Base-by-base conservation (phyloP, 345 rosid genomes). In the Clausena lansium region DNA sequence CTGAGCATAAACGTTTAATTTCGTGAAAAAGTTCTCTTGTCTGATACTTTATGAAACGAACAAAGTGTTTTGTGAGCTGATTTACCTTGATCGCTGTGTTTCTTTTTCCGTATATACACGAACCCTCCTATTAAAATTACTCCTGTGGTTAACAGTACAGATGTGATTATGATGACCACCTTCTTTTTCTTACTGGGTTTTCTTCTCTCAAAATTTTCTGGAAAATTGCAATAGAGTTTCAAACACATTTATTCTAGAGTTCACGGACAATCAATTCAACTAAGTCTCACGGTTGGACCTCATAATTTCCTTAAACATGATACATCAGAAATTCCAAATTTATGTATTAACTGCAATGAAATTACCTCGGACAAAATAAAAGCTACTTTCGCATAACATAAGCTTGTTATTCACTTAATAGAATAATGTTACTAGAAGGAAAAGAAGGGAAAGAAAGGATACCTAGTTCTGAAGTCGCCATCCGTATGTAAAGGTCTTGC, bases 391-490 rank as follows among this genome's bases (percentile, higher is more conserved):
- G 13, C 50, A 45, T 2, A 45, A 13, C 17, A 45, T 45, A 45
- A 11, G 50, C 5, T 11, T 45, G 50, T 45, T 45, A 45, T 45
- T 45, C 50, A 45, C 57, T 52, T 52, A 19, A 52, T 52, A 52
- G 22, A 50, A 50, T 50, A 19, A 15, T 4, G 22, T 17, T 52
- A 17, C 20, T 6, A 17, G 57, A 1, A 36, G 7, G 24, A 3
- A 54, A 5, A 38, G 8, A 25, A 65, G 7, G 65, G 4, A 30
- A 22, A 60, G 36, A 28, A 24, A 33, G 24, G 47, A 10, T 55
- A 71, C 78, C 77, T 45, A 70, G 8, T 82, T 74, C 81, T 19
- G 84, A 82, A 71, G 76, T 72, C 15, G 76, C 78, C 25, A 61
- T 57, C 24, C 70, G 63, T 28, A 77, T n/a, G 59, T 72, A 73